These are phyloP conservation scores for Vitis hybrid DNA, from an alignment of 177 flowering plant species.

Conservation along the genomic window DNA sequence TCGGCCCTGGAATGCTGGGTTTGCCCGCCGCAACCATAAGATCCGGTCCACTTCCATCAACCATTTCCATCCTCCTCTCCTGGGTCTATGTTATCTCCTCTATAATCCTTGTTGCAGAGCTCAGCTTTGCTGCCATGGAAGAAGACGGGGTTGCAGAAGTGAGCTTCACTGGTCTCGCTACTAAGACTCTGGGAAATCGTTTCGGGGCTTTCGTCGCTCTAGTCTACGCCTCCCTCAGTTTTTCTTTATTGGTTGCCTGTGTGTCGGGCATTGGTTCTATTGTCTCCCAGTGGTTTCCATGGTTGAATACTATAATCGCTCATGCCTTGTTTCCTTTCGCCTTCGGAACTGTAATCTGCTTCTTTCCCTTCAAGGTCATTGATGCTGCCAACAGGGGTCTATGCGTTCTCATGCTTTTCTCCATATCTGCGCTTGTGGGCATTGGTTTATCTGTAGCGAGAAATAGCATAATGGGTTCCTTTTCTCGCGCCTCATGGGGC, in stretches of 20 bases:
- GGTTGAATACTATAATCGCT: slow-evolving; percentile 34
- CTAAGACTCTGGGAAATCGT: slow-evolving; percentile 42
- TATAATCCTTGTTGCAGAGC: slow-evolving; percentile 72
- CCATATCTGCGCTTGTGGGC: slow-evolving; percentile 51
- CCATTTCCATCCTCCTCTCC: slow-evolving; percentile 49
- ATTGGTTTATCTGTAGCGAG: slow-evolving; percentile 61
- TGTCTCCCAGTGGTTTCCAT: slow-evolving; percentile 53
- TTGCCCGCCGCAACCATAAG: slow-evolving; percentile 60
- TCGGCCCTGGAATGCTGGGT: slow-evolving; percentile 79
- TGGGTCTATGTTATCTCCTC: slow-evolving; percentile 74
- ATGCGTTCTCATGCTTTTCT: slow-evolving; percentile 57
- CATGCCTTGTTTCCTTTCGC: slow-evolving; percentile 49
- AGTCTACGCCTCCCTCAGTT: slow-evolving; percentile 55
- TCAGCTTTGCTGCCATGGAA: slow-evolving; percentile 67
- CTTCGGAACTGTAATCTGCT: slow-evolving; percentile 36
- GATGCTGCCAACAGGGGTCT: slow-evolving; percentile 50
- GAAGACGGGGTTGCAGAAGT: slow-evolving; percentile 59
- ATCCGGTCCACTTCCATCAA: slow-evolving; percentile 65
- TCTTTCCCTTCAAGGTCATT: slow-evolving; percentile 54
- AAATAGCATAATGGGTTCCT: slow-evolving; percentile 39
- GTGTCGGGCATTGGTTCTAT: slow-evolving; percentile 70
- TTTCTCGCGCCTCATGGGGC: slow-evolving; percentile 48
- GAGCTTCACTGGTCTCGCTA: slow-evolving; percentile 67
- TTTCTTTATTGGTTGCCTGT: slow-evolving; percentile 64
- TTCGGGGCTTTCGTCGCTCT: slow-evolving; percentile 56